Conservation (phyloP, 2,329 filamentous ascomycete species). For the Cyphellophora attinorum region DNA sequence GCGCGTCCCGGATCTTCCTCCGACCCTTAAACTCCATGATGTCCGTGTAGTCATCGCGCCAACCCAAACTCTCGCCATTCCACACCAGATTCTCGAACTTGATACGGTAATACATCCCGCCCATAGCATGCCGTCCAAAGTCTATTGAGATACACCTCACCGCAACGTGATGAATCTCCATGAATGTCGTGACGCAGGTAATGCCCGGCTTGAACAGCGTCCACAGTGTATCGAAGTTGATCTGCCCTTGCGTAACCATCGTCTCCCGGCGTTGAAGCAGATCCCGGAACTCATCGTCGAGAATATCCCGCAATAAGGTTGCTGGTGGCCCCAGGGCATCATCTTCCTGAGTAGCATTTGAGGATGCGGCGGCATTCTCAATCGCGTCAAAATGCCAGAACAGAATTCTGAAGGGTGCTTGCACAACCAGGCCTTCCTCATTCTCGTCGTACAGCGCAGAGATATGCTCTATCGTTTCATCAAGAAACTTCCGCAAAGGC, state of each 20-base stretch:
- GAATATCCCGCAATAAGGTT: background rate
- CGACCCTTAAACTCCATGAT: constrained; percentile 31
- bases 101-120: background rate
- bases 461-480: background rate
- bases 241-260: constrained; percentile 44
- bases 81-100: constrained; percentile 11
- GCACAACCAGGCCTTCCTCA: background rate
- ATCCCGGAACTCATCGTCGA: background rate
- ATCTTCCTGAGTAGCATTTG: too few species aligned
- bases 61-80: constrained; percentile 29
- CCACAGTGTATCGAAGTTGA: constrained; percentile 40
- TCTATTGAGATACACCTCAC: background rate
- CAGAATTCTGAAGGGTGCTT: background rate
- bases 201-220: constrained; percentile 24
- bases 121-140: background rate
- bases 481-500: background rate
- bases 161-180: background rate
- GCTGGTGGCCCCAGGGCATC: background rate
- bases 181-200: background rate
- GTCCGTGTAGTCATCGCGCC: constrained; percentile 19
- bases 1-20: constrained; percentile 21
- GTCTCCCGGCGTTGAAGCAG: background rate
- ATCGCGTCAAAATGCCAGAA: background rate
- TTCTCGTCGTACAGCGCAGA: background rate
- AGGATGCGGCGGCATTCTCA: background rate